A percentile compares a stretch with the other conserved stretches of the same genome.
Evolutionary conservation across 2,329 filamentous ascomycete species (phyloP).

Genomic region (Hortaea sp.): DNA sequence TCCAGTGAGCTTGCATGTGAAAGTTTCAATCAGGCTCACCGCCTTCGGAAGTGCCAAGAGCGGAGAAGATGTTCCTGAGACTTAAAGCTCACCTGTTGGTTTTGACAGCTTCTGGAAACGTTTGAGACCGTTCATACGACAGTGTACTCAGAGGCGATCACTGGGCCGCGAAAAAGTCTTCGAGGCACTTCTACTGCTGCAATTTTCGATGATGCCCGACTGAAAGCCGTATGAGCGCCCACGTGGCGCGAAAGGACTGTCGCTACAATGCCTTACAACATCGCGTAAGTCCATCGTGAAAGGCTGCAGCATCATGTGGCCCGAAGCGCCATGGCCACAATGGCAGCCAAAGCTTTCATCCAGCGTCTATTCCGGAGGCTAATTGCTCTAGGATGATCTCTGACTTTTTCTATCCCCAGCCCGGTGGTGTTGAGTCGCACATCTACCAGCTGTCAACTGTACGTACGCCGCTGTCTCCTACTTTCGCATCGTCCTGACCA

Average conservation of each 20-base stretch:
- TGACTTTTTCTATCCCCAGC: constrained; percentile 98
- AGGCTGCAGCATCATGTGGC: no score
- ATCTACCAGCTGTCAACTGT: constrained; percentile 79
- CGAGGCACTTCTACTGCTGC: no score
- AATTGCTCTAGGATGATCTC: constrained; percentile 64
- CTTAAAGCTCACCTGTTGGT: no score
- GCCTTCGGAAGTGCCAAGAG: constrained; percentile 2
- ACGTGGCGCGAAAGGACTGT: constrained; percentile 4
- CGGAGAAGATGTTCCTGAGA: not conserved
- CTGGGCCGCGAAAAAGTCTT: no score
- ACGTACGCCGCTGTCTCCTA: not conserved
- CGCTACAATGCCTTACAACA: constrained; percentile 55
- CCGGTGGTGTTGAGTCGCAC: constrained; percentile 89
- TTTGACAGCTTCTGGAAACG: no score
- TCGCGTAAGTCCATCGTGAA: constrained; percentile 42
- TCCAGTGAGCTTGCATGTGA: not conserved
- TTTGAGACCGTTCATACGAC: no score
- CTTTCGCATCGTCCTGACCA: not conserved
- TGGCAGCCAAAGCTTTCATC: no score
- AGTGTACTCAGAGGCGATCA: no score
- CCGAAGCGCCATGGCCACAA: no score
- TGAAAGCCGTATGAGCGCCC: constrained; percentile 9
- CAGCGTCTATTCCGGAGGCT: no score
- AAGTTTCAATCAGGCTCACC: constrained; percentile 1
- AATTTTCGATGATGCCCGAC: not conserved